These are phyloP conservation scores for Calycina herbarum DNA, from an alignment of 2,329 filamentous ascomycete genomes.

Conservation along the genomic window DNA sequence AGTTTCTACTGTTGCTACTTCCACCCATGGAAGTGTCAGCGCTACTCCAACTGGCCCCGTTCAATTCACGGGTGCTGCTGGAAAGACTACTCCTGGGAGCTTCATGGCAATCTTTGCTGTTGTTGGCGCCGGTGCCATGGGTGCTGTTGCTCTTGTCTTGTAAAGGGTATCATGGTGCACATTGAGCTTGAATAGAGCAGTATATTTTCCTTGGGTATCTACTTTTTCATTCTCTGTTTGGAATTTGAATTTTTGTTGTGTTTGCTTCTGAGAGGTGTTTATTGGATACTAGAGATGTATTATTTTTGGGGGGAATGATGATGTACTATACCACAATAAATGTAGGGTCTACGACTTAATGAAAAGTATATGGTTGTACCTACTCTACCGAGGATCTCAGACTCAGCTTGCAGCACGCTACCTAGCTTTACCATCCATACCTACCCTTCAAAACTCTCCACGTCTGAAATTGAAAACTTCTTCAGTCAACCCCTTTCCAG, in stretches of 20 bases:
- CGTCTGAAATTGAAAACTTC: too few relatives aligned
- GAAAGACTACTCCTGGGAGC: neutral
- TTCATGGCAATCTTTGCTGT: slow-evolving; percentile 4
- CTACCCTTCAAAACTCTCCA: too few relatives aligned
- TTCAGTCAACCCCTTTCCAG: too few relatives aligned
- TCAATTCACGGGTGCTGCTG: slow-evolving; percentile 16
- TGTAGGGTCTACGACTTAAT: slow-evolving; percentile 11
- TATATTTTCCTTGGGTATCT: neutral
- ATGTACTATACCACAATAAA: slow-evolving; percentile 4
- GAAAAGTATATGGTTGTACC: slow-evolving; percentile 12
- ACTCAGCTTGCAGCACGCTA: too few relatives aligned
- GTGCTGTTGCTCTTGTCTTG: slow-evolving; percentile 11
- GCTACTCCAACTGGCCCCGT: neutral
- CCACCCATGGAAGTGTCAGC: neutral
- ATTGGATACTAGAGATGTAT: neutral
- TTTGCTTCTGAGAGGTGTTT: neutral
- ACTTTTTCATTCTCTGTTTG: neutral
- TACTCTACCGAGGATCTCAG: neutral
- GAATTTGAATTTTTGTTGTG: neutral
- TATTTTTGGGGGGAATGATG: neutral
- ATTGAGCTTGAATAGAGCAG: neutral
- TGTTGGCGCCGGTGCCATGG: slow-evolving; percentile 8
- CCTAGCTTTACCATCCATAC: too few relatives aligned
- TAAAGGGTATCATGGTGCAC: neutral
- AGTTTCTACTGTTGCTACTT: neutral